Percentiles rank a stretch among this genome's conserved stretches.
These are phyloP conservation scores for Leptographium procerum DNA, from an alignment of 2,329 filamentous ascomycete species.

Conservation along the genomic window DNA sequence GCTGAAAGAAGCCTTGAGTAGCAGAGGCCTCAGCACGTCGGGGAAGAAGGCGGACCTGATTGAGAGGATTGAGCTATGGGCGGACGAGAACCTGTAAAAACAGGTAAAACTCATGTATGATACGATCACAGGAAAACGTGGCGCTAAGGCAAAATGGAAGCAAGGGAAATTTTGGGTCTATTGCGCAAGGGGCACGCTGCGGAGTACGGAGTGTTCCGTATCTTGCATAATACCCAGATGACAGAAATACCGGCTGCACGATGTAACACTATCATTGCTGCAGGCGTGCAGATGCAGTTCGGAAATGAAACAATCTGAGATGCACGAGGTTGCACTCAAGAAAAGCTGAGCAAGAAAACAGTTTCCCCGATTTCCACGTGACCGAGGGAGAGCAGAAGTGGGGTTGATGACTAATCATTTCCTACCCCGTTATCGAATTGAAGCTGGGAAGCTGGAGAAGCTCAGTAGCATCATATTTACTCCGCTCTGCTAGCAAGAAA, in stretches of 20 bases:
- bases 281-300: neutral
- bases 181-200: neutral
- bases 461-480: neutral
- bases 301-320: neutral
- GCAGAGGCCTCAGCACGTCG: slow-evolving; percentile 34
- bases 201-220: neutral
- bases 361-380: neutral
- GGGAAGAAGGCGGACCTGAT: slow-evolving; percentile 44
- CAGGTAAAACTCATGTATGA: neutral
- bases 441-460: neutral
- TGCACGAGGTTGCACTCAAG: too few relatives aligned
- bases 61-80: slow-evolving; percentile 45
- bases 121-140: neutral
- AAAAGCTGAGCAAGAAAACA: neutral
- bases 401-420: neutral
- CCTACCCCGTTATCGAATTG: neutral
- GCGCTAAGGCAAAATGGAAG: too few relatives aligned
- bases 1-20: slow-evolving; percentile 36
- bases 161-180: too few relatives aligned
- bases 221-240: too few relatives aligned
- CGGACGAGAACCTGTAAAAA: slow-evolving; percentile 30
- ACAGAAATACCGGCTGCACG: neutral
- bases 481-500: neutral
- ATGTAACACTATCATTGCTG: neutral
- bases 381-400: neutral